These are phyloP conservation scores for Vitis amurensis DNA, from an alignment of 164 flowering plant species.

Conservation along the genomic window DNA sequence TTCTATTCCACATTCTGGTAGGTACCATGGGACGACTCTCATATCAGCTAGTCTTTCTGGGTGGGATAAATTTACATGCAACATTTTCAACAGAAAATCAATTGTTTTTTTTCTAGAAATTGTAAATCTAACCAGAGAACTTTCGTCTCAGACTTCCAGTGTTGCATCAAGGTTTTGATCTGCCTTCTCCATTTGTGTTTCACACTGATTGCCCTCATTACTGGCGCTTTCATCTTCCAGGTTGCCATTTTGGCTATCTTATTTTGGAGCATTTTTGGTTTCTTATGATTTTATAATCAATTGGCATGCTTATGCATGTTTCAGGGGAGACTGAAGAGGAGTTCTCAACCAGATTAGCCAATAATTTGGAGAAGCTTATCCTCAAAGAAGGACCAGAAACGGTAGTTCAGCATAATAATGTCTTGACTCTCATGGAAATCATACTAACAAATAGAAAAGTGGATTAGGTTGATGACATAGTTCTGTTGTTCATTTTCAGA, in stretches of 20 bases:
- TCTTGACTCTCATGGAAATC: background rate
- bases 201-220: constrained; percentile 98
- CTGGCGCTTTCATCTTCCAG: constrained; percentile 95
- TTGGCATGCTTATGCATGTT: constrained; percentile 6
- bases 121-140: constrained; percentile 1
- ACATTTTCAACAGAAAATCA: no score
- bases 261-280: no score
- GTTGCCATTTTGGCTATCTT: constrained; percentile 26
- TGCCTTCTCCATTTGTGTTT: constrained; percentile 90
- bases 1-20: constrained; percentile 31
- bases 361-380: constrained; percentile 86
- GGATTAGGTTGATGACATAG: background rate
- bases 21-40: constrained; percentile 98
- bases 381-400: constrained; percentile 98
- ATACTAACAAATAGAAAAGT: background rate
- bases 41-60: constrained; percentile 96
- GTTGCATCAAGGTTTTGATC: constrained; percentile 87
- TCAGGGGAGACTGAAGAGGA: constrained; percentile 96
- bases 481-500: constrained; percentile 40
- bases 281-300: background rate
- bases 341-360: constrained; percentile 87
- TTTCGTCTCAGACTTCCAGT: constrained; percentile 69
- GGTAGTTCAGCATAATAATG: constrained; percentile 35
- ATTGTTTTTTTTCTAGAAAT: background rate
- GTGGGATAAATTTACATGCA: constrained; percentile 28